phyloP scores from a whole-genome alignment of 2,329 filamentous ascomycete species.

The Colletotrichum sp. region DNA sequence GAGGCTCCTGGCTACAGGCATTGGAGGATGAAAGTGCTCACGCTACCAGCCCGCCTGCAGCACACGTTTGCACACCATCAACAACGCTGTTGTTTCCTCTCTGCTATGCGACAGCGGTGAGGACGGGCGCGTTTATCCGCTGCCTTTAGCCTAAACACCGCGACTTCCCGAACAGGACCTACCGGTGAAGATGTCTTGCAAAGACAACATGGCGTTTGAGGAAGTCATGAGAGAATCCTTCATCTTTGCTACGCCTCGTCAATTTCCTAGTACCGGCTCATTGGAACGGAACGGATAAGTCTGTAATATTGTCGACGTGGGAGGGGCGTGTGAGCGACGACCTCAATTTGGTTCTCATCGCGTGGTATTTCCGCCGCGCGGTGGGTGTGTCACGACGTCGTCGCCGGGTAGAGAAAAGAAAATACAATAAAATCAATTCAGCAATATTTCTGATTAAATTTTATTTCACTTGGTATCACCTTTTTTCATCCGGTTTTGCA shows the following conservation, averaged over 20 bases:
- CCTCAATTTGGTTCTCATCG: background rate
- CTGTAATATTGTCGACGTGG: background rate
- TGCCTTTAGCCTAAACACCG: conserved; percentile 11
- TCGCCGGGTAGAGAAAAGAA: background rate
- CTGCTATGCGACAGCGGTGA: background rate
- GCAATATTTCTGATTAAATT: background rate
- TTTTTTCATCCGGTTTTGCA: background rate
- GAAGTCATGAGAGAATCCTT: background rate
- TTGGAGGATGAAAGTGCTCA: background rate
- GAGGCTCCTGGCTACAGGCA: background rate
- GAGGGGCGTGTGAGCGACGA: background rate
- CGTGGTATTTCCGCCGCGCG: background rate
- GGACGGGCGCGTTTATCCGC: background rate
- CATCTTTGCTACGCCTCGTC: background rate
- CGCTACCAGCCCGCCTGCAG: background rate
- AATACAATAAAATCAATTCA: background rate
- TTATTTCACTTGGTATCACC: background rate
- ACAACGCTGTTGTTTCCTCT: background rate
- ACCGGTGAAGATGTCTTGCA: background rate
- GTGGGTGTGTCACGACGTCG: background rate
- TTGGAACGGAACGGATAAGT: background rate
- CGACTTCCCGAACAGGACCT: background rate
- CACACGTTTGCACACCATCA: background rate
- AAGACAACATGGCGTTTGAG: background rate
- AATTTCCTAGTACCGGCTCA: background rate